Percentiles rank a stretch among this genome's conserved stretches.
These are phyloP conservation scores for Agaricus bisporus DNA, from an alignment of 768 basidiomycete genomes.

Conservation along the genomic window DNA sequence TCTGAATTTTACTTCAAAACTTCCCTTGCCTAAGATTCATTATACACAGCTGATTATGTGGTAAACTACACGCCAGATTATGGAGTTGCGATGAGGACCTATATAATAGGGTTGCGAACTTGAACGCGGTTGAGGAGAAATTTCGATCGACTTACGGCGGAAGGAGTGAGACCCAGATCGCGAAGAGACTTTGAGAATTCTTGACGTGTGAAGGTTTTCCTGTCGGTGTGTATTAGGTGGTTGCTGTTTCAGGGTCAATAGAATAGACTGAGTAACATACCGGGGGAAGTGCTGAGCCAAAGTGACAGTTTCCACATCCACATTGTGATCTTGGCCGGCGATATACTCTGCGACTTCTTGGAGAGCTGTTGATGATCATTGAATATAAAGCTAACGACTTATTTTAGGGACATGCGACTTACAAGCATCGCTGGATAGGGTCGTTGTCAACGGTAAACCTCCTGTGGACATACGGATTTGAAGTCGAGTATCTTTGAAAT, in stretches of 20 bases:
- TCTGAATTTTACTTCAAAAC: too few species aligned
- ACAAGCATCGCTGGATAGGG: slow-evolving; percentile 76
- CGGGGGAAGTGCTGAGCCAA: slow-evolving; percentile 84
- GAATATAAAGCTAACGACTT: slow-evolving; percentile 1
- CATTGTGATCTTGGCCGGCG: slow-evolving; percentile 61
- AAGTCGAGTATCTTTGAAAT: slow-evolving; percentile 82
- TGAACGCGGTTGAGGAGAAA: neutral
- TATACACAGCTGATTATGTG: slow-evolving; percentile 12
- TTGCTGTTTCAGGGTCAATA: neutral
- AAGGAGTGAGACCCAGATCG: slow-evolving; percentile 86
- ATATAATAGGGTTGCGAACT: neutral
- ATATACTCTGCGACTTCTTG: slow-evolving; percentile 84
- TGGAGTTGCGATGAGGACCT: slow-evolving; percentile 53
- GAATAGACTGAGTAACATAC: slow-evolving; percentile 29
- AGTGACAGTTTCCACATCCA: slow-evolving; percentile 74
- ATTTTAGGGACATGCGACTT: slow-evolving; percentile 22
- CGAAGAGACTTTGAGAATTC: slow-evolving; percentile 80
- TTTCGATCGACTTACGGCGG: slow-evolving; percentile 53
- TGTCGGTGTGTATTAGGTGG: slow-evolving; percentile 20
- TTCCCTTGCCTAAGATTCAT: slow-evolving; percentile 1
- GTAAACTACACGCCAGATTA: neutral
- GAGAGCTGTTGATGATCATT: slow-evolving; percentile 44
- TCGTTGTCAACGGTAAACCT: slow-evolving; percentile 75
- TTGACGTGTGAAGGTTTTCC: slow-evolving; percentile 67
- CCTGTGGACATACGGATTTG: slow-evolving; percentile 86